These are phyloP conservation scores for Eutrema salsugineum DNA, from an alignment of 441 rosid genomes.

Conservation along the genomic window DNA sequence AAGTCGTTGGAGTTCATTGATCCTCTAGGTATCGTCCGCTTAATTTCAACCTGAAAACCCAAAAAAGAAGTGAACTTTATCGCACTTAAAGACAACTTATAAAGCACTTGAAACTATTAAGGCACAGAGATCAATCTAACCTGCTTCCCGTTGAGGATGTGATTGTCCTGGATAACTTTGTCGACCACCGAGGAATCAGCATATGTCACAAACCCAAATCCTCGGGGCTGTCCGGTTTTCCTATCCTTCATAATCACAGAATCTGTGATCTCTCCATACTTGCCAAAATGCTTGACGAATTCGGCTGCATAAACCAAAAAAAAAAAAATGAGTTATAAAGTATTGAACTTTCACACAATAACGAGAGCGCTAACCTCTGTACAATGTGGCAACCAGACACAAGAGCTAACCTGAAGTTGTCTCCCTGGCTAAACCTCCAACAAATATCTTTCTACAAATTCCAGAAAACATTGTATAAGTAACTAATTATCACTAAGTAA, in stretches of 20 bases:
- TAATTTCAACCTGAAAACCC: slow-evolving; percentile 76
- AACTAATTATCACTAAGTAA: slow-evolving; percentile 24
- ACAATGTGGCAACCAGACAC: slow-evolving; percentile 28
- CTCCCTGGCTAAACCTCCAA: slow-evolving; percentile 94
- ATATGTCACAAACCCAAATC: slow-evolving; percentile 91
- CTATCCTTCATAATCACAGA: slow-evolving; percentile 94
- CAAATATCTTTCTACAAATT: slow-evolving; percentile 85
- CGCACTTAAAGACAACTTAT: neutral
- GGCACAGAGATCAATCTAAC: slow-evolving; percentile 36
- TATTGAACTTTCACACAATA: slow-evolving; percentile 11
- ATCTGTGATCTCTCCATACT: slow-evolving; percentile 93
- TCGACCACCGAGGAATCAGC: slow-evolving; percentile 87
- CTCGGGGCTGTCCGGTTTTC: slow-evolving; percentile 88
- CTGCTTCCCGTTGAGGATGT: slow-evolving; percentile 79
- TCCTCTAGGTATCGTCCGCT: slow-evolving; percentile 89
- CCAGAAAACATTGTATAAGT: slow-evolving; percentile 36
- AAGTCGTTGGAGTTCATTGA: slow-evolving; percentile 61
- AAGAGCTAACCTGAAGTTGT: slow-evolving; percentile 81
- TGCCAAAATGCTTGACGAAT: slow-evolving; percentile 77
- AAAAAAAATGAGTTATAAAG: slow-evolving; percentile 10
- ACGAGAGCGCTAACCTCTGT: slow-evolving; percentile 24
- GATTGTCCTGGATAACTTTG: slow-evolving; percentile 73
- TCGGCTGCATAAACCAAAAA: slow-evolving; percentile 58
- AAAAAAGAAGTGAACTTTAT: slow-evolving; percentile 9
- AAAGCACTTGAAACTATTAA: neutral